These are phyloP conservation scores for Plasmodium fragile DNA, from an alignment of 169 alveolate genomes.

Conservation along the genomic window DNA sequence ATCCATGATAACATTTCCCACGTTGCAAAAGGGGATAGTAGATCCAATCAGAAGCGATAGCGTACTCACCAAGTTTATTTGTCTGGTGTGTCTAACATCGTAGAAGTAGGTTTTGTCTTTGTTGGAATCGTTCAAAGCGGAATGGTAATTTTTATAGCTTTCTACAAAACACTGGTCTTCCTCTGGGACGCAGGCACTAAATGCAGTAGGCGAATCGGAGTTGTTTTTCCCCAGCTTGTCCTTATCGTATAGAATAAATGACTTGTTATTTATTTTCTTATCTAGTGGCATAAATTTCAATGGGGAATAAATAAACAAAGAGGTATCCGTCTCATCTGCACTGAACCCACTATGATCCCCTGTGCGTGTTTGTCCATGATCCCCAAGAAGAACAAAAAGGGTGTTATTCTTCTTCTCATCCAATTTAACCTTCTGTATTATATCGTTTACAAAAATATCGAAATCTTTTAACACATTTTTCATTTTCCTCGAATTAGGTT, in stretches of 20 bases:
- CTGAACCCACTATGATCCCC: conserved; percentile 83
- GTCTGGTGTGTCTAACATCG: conserved; percentile 51
- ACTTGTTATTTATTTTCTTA: conserved; percentile 3
- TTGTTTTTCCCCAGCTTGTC: background rate
- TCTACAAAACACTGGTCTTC: background rate
- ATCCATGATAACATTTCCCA: conserved; percentile 66
- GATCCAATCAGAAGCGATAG: conserved; percentile 62
- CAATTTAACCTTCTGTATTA: conserved; percentile 50
- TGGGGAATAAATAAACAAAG: conserved; percentile 48
- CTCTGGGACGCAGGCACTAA: background rate
- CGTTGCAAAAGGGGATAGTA: conserved; percentile 58
- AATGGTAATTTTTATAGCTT: conserved; percentile 49
- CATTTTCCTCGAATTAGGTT: conserved; percentile 75
- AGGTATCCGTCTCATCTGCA: conserved; percentile 43
- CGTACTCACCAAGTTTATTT: conserved; percentile 58
- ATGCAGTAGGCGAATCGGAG: background rate
- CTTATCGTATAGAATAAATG: conserved; percentile 58
- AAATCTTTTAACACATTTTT: conserved; percentile 72
- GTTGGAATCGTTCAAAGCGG: conserved; percentile 14
- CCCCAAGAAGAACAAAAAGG: conserved; percentile 78
- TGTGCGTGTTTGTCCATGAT: conserved; percentile 82
- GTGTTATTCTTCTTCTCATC: conserved; percentile 54
- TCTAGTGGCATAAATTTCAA: conserved; percentile 20
- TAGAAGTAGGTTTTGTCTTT: conserved; percentile 28
- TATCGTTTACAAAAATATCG: conserved; percentile 77